Conservation (phyloP, 2,329 filamentous ascomycete species). For the Lecanosticta acicola region DNA sequence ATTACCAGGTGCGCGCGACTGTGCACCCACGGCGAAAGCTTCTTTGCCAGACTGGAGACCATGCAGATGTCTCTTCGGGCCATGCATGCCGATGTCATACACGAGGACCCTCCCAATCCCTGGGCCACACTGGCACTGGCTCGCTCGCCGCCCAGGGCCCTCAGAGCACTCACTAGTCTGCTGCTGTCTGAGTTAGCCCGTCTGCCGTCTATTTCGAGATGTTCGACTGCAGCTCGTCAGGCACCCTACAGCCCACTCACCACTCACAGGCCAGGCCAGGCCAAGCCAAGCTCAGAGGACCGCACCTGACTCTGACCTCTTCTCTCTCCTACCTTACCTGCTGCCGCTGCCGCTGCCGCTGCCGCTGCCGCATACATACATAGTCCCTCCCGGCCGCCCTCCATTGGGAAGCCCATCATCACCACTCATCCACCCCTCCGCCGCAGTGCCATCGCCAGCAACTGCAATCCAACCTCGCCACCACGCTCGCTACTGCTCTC, state of each 20-base stretch:
- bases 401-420: conserved; percentile 2
- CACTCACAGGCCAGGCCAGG: background rate
- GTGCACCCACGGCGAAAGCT: conserved; percentile 12
- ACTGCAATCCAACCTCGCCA: background rate
- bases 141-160: conserved; percentile 1
- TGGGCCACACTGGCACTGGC: conserved; percentile 1
- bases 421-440: background rate
- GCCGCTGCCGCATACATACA: conserved; percentile 2
- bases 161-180: conserved; percentile 1
- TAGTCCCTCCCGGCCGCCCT: conserved; percentile 5
- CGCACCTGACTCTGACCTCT: background rate
- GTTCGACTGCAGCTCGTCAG: conserved; percentile 7
- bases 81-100: conserved; percentile 17
- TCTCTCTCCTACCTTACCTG: background rate
- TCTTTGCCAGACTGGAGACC: conserved; percentile 4
- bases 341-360: background rate
- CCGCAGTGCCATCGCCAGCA: background rate
- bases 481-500: conserved; percentile 6
- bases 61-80: conserved; percentile 6
- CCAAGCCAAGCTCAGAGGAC: background rate
- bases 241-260: conserved; percentile 1
- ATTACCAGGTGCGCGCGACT: conserved; percentile 3
- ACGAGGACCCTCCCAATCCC: conserved; percentile 7
- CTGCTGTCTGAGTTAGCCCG: conserved; percentile 12
- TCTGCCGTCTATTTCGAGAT: conserved; percentile 16